Evolutionary conservation across 345 rosid genomes (phyloP).

Genomic region (Eucalyptus camaldulensis): DNA sequence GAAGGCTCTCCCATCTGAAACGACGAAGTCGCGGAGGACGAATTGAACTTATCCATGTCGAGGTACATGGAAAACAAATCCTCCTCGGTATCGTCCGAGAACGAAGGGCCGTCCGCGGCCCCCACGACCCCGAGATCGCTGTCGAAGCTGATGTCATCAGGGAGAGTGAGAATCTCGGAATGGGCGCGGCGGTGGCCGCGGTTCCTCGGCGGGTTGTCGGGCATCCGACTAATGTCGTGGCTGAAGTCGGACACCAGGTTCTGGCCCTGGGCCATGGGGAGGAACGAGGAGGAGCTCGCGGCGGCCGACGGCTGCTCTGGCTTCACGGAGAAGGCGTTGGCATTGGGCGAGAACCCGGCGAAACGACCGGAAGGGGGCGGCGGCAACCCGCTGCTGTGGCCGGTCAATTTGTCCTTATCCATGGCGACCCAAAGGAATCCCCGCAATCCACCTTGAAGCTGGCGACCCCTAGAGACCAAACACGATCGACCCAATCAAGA

Average conservation of each 20-base stretch:
- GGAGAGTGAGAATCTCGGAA: constrained; percentile 91
- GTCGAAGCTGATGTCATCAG: constrained; percentile 93
- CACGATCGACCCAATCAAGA: neutral
- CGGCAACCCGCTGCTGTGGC: constrained; percentile 11
- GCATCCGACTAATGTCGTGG: constrained; percentile 55
- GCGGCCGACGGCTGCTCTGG: constrained; percentile 15
- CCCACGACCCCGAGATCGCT: constrained; percentile 90
- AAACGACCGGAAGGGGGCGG: neutral
- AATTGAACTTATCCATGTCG: constrained; percentile 87
- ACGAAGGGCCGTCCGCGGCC: constrained; percentile 68
- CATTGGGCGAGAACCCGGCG: constrained; percentile 36
- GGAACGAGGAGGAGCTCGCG: neutral
- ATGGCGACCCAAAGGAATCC: constrained; percentile 3
- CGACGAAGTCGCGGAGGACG: constrained; percentile 49
- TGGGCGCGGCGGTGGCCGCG: constrained; percentile 93
- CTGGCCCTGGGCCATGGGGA: neutral
- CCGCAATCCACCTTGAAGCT: neutral
- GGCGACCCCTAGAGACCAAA: neutral
- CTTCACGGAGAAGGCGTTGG: constrained; percentile 30
- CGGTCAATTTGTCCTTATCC: constrained; percentile 63
- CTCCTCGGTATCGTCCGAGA: constrained; percentile 89
- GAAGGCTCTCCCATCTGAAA: constrained; percentile 50
- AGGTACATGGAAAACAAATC: constrained; percentile 80
- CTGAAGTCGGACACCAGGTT: neutral
- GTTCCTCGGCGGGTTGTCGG: constrained; percentile 81